Evolutionary conservation across 768 basidiomycete genomes (phyloP), one percentile per base, ranked within the genome.

Genomic region (Auriculariales sp.): DNA sequence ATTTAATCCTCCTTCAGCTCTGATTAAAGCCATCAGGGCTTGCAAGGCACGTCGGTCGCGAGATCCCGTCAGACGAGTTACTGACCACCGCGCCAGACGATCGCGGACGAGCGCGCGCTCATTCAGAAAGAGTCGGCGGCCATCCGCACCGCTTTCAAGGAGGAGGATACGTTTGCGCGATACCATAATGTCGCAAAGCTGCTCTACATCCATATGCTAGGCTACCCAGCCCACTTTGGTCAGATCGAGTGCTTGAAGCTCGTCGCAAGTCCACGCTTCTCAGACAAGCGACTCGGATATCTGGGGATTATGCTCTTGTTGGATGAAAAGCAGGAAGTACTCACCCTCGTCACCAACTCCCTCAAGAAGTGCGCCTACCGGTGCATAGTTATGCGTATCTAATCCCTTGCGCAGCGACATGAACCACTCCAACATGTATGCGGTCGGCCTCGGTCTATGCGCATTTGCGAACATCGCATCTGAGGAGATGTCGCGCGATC

Each of bases 371-470:
- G 63, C 52, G 72, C 68, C 30, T 34, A 34, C 28, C 49, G 34
- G 22, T 30, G 34, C 36, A 11, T 45, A 52, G 35, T 35, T 31
- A 35, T 32, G n/a, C 28, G 35, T 42, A 36, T 52, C 57, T 62
- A 7, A 56, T 50, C 19, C 14, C 12, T 48, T 32, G 24, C 27
- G 15, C 58, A 99, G 94, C 68, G 95, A 99, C 67, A 89, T 99
- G 90, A 98, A 98, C 65, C 93, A 97, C 64, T 83, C 93, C 1
- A 97, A 97, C 66, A 95, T 95, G 89, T 98, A 97, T 64, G 89
- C 87, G 3, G 95, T 98, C 24, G 95, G 95, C 4, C 76, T 99
- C 50, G 94, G 92, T 2, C 78, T 99, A 30, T 97, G 92, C 59
- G 98, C 95, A 0, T 98, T 99, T 61, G 95, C 94, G 52, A 97